A percentile compares a stretch with the other conserved stretches of the same genome.
These are phyloP conservation scores for Thuidium tamariscinum DNA, from an alignment of 225 moss, liverwort and hornwort species.

Conservation along the genomic window DNA sequence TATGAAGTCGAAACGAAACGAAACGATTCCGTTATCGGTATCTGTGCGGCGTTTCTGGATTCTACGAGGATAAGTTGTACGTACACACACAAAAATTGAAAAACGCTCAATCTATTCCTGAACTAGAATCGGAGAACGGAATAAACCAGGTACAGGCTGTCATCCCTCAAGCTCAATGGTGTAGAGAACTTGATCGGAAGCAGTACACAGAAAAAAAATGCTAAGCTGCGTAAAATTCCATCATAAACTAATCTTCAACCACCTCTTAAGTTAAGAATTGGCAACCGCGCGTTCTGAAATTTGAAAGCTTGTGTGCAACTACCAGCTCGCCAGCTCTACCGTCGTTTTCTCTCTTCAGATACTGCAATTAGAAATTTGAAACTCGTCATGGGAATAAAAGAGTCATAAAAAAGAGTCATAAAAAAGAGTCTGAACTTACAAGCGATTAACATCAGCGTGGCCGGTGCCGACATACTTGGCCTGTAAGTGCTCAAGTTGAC, in stretches of 20 bases:
- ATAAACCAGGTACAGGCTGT: not conserved
- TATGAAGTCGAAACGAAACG: no score
- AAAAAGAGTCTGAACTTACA: constrained; percentile 30
- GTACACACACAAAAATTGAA: not conserved
- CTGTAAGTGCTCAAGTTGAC: constrained; percentile 88
- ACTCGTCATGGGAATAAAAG: not conserved
- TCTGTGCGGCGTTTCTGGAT: no score
- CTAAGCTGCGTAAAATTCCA: not conserved
- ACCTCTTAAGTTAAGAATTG: not conserved
- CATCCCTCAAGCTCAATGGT: not conserved
- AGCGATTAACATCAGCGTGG: constrained; percentile 79
- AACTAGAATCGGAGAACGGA: not conserved
- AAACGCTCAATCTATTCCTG: not conserved
- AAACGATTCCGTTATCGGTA: no score
- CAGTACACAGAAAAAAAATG: not conserved
- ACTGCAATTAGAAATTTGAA: not conserved
- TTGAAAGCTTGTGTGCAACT: not conserved
- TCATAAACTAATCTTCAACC: not conserved
- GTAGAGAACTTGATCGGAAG: not conserved
- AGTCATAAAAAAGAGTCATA: not conserved
- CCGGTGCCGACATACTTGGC: constrained; percentile 95
- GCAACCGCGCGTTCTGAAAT: not conserved
- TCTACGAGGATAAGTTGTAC: not conserved
- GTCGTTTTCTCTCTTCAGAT: not conserved
- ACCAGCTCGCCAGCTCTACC: not conserved